Conservation (phyloP, 2,329 filamentous ascomycete genomes). For the Mariannaea elegans region DNA sequence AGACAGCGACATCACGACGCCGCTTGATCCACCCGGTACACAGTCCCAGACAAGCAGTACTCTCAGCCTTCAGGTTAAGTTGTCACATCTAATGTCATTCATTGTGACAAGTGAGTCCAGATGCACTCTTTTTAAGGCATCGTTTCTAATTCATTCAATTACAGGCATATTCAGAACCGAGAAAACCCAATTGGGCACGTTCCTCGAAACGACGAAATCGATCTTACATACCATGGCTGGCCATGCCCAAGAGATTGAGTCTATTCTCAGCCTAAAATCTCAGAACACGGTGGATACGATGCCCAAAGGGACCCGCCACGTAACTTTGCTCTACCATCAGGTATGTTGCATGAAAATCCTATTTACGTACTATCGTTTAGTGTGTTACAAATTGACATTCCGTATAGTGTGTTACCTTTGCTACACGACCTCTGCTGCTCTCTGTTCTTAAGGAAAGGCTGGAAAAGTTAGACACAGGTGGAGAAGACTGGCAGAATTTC, state of each 20-base stretch:
- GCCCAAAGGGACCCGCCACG: constrained; percentile 48
- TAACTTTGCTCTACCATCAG: constrained; percentile 51
- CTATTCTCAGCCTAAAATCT: constrained; percentile 45
- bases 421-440: constrained; percentile 49
- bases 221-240: constrained; percentile 48
- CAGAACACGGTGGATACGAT: constrained; percentile 47
- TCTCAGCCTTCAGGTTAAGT: constrained; percentile 47
- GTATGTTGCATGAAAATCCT: constrained; percentile 26
- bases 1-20: constrained; percentile 51
- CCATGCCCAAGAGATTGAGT: constrained; percentile 51
- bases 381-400: not conserved
- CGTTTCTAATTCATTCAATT: not conserved
- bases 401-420: constrained; percentile 49
- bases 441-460: constrained; percentile 50
- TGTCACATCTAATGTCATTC: constrained; percentile 47
- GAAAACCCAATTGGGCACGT: constrained; percentile 44
- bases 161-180: constrained; percentile 48
- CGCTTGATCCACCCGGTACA: constrained; percentile 39
- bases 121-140: fast-evolving
- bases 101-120: constrained; percentile 46
- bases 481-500: constrained; percentile 45
- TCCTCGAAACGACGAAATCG: constrained; percentile 47
- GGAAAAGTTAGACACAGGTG: constrained; percentile 37
- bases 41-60: constrained; percentile 42
- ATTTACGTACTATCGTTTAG: not conserved